Evolutionary conservation across 805 yeast genomes (phyloP), one percentile per base, ranked within the genome.

Genomic region (Blastobotrys robertii): DNA sequence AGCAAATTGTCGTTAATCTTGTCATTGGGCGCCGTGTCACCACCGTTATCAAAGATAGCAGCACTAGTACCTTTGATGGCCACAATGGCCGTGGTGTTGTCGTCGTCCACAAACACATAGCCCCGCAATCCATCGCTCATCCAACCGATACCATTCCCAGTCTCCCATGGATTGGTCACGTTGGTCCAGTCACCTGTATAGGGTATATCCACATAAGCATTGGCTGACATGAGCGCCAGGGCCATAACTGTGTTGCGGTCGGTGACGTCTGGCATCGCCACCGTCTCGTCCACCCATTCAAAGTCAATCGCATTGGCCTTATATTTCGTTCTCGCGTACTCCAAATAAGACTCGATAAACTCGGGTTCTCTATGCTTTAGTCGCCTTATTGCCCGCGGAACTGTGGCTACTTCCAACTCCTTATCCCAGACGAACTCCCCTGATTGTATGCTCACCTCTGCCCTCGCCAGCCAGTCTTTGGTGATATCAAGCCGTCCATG

Each of bases 51-150:
- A 9, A 81, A 55, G 3, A 80, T 77, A 0, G 87, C 84, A 0
- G 97, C 95, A 39, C 88, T 77, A 1, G 98, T 90, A 1, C 98
- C 98, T 60, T 92, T 92, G 45, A 86, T 69, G 0, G 94, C 77
- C 28, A 92, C 74, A 1, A 92, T 81, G 11, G 85, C 84, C 0
- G 73, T 64, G 8, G 71, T 58, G 2, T 78, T 71, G 39, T 70
- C 72, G 15, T 67, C 65, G 46, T 74, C 77, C 7, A 77, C 79
- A 63, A 92, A 92, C 1, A 92, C 77, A 58, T 92, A 96, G 2
- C 98, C 98, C 36, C 98, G 69, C 2, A 92, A 63, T 1, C 97
- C 97, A 47, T 75, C 77, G 8, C 69, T 79, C 48, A 77, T 73
- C 98, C 97, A 92, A 2, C 97, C 97, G 9, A 64, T 53, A n/a